These are phyloP conservation scores for Pseudozyma sp. DNA, from an alignment of 1,284 basidiomycete species.

Conservation along the genomic window DNA sequence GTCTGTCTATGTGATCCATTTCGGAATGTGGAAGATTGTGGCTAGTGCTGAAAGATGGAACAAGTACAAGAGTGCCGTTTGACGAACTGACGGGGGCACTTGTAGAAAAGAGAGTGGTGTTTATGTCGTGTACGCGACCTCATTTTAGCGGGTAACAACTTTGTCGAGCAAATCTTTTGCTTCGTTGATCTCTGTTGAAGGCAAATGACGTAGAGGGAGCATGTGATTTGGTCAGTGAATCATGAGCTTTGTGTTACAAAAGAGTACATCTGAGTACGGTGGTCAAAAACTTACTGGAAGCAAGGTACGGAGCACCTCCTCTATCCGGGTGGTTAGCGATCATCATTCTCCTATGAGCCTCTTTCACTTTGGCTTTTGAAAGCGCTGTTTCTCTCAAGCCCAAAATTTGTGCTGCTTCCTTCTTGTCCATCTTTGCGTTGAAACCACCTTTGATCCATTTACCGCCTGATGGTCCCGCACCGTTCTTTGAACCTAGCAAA, in stretches of 20 bases:
- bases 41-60: not conserved
- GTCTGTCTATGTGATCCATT: conserved; percentile 3
- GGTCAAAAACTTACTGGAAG: conserved; percentile 75
- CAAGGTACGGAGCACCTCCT: conserved; percentile 93
- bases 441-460: conserved; percentile 95
- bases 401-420: conserved; percentile 89
- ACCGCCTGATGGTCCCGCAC: conserved; percentile 73
- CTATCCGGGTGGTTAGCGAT: conserved; percentile 89
- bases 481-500: conserved; percentile 62
- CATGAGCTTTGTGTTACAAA: not conserved
- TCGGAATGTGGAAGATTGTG: not conserved
- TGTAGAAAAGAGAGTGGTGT: conserved; percentile 6
- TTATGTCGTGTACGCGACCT: not conserved
- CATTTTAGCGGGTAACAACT: conserved; percentile 50
- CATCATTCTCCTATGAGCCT: conserved; percentile 69
- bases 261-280: not conserved
- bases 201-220: not conserved
- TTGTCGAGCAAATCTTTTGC: conserved; percentile 67
- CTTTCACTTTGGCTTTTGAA: conserved; percentile 66
- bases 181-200: conserved; percentile 65
- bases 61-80: no score
- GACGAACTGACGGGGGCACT: no score
- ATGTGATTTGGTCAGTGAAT: not conserved
- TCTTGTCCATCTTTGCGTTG: conserved; percentile 93
- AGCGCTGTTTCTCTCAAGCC: conserved; percentile 74